Conservation (phyloP, 805 yeast genomes). For the Candida tibetensis region DNA sequence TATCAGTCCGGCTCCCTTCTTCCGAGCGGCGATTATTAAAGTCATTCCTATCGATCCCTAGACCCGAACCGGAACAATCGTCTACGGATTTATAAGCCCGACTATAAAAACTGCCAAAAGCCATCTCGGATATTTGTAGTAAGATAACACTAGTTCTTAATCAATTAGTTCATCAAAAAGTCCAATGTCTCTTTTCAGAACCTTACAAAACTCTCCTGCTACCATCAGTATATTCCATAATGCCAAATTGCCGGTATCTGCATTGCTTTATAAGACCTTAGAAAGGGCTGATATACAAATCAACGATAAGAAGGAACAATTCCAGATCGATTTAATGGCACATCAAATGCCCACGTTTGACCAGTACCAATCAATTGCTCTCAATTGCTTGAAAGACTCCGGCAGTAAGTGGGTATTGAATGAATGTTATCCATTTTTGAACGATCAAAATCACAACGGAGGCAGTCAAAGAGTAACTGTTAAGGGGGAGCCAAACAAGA, state of each 20-base stretch:
- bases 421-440: constrained; percentile 37
- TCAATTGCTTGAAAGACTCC: constrained; percentile 25
- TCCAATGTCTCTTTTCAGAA: constrained; percentile 39
- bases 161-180: too few species aligned
- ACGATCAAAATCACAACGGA: constrained; percentile 18
- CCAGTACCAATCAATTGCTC: constrained; percentile 31
- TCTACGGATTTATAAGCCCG: too few species aligned
- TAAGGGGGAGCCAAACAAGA: constrained; percentile 23
- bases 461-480: constrained; percentile 19
- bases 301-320: constrained; percentile 27
- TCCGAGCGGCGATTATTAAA: too few species aligned
- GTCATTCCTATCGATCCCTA: too few species aligned
- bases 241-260: constrained; percentile 31
- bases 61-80: too few species aligned
- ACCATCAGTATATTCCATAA: constrained; percentile 42
- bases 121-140: too few species aligned
- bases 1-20: background rate
- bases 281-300: constrained; percentile 29
- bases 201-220: constrained; percentile 41
- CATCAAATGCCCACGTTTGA: constrained; percentile 43
- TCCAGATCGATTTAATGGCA: constrained; percentile 36
- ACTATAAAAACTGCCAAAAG: too few species aligned
- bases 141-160: too few species aligned
- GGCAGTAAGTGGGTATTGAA: constrained; percentile 24
- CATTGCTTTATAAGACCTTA: constrained; percentile 28